Evolutionary conservation across 2,329 filamentous ascomycete species (phyloP).

Genomic region (Geosmithia morbida): DNA sequence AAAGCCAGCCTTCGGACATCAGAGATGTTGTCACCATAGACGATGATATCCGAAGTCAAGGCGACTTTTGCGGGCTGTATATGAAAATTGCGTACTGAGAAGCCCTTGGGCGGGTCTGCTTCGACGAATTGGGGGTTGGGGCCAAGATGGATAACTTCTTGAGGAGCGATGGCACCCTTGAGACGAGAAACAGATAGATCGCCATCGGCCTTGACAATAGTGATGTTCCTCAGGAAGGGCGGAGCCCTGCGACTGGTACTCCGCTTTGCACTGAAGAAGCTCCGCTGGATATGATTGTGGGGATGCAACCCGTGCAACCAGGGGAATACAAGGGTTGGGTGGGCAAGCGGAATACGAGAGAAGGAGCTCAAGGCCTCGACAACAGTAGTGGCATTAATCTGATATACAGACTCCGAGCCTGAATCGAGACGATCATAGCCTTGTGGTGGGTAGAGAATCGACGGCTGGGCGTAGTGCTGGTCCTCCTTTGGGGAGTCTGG

Average conservation of each 20-base stretch:
- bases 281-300: conserved; percentile 74
- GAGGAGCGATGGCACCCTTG: conserved; percentile 73
- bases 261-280: conserved; percentile 74
- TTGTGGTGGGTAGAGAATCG: conserved; percentile 62
- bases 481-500: conserved; percentile 50
- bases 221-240: conserved; percentile 65
- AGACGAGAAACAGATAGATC: conserved; percentile 60
- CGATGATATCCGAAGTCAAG: conserved; percentile 76
- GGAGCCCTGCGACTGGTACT: conserved; percentile 54
- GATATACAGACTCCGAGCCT: conserved; percentile 49
- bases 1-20: conserved; percentile 48
- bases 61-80: conserved; percentile 86
- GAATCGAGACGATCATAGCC: conserved; percentile 37
- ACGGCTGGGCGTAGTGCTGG: conserved; percentile 41
- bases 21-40: conserved; percentile 66
- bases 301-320: conserved; percentile 92
- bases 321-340: conserved; percentile 78
- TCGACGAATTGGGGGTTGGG: conserved; percentile 55
- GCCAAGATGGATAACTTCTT: conserved; percentile 55
- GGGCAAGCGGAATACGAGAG: conserved; percentile 67
- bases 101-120: conserved; percentile 75
- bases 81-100: conserved; percentile 93
- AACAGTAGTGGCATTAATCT: conserved; percentile 54
- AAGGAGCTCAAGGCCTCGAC: conserved; percentile 61
- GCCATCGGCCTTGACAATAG: conserved; percentile 78